Conservation (phyloP, 495 filamentous ascomycete species). For the Aspergillus asperescens region DNA sequence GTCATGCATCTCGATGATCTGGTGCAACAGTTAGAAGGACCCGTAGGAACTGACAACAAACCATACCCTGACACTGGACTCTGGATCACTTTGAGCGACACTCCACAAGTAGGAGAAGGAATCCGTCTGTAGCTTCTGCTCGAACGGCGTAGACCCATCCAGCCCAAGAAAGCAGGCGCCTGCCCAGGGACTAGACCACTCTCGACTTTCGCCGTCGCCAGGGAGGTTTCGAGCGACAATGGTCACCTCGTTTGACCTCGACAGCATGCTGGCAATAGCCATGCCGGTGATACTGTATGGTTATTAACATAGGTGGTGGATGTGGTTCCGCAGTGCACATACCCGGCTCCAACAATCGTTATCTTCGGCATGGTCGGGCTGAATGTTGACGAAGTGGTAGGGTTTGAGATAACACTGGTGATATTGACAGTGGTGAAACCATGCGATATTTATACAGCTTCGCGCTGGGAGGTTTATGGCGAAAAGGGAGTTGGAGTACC, state of each 20-base stretch:
- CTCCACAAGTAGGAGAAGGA: conserved; percentile 14
- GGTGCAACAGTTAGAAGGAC: neutral
- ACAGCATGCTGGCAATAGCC: conserved; percentile 8
- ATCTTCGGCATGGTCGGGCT: no score
- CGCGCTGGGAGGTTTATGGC: neutral
- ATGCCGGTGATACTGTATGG: conserved; percentile 6
- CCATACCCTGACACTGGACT: conserved; percentile 11
- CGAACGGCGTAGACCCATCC: conserved; percentile 15
- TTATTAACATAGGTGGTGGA: neutral
- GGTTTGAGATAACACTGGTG: no score
- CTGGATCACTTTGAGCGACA: conserved; percentile 17
- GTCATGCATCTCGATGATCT: neutral
- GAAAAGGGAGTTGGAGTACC: neutral
- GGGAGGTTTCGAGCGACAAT: conserved; percentile 46
- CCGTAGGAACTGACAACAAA: conserved; percentile 10
- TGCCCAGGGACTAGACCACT: conserved; percentile 27
- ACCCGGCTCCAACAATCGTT: conserved; percentile 9
- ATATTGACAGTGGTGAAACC: neutral
- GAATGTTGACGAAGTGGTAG: neutral
- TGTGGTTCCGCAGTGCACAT: neutral
- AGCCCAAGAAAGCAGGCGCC: conserved; percentile 24
- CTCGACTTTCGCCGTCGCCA: conserved; percentile 1
- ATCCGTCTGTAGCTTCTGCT: conserved; percentile 25
- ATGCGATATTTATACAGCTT: neutral
- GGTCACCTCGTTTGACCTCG: conserved; percentile 22